These are phyloP conservation scores for Plasmopara muralis DNA, from an alignment of 352 stramenopile genomes.

Conservation along the genomic window DNA sequence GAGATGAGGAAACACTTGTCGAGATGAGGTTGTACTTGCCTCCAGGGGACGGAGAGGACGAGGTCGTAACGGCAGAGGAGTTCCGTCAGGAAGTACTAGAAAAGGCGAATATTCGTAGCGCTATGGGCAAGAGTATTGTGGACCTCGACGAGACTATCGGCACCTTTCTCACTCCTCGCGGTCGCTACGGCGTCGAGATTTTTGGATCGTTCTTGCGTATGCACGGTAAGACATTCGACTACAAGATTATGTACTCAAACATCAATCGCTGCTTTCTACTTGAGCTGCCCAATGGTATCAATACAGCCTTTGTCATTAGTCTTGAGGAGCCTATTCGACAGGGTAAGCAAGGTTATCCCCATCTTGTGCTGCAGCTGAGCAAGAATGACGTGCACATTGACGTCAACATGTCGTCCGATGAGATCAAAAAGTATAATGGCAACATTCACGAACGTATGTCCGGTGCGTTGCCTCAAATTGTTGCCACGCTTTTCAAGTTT, in stretches of 20 bases:
- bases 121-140: constrained; percentile 95
- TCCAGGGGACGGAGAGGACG: constrained; percentile 39
- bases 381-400: constrained; percentile 82
- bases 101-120: constrained; percentile 82
- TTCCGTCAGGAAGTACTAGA: constrained; percentile 84
- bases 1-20: constrained; percentile 90
- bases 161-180: constrained; percentile 97
- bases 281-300: constrained; percentile 94
- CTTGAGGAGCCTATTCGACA: constrained; percentile 98
- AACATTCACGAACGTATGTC: constrained; percentile 96
- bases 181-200: constrained; percentile 97
- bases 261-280: constrained; percentile 98
- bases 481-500: constrained; percentile 98
- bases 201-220: constrained; percentile 97
- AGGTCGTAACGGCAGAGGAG: constrained; percentile 53
- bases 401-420: constrained; percentile 95
- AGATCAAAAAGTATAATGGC: constrained; percentile 96
- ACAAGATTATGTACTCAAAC: constrained; percentile 99
- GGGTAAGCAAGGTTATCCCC: constrained; percentile 97
- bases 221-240: constrained; percentile 97
- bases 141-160: constrained; percentile 95
- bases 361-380: constrained; percentile 96
- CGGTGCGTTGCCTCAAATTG: constrained; percentile 94
- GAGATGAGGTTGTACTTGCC: constrained; percentile 97
- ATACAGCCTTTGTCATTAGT: constrained; percentile 98